A percentile compares a stretch with the other conserved stretches of the same genome.
Evolutionary conservation across 1,284 basidiomycete species (phyloP).

Genomic region (Vanrija sp.): DNA sequence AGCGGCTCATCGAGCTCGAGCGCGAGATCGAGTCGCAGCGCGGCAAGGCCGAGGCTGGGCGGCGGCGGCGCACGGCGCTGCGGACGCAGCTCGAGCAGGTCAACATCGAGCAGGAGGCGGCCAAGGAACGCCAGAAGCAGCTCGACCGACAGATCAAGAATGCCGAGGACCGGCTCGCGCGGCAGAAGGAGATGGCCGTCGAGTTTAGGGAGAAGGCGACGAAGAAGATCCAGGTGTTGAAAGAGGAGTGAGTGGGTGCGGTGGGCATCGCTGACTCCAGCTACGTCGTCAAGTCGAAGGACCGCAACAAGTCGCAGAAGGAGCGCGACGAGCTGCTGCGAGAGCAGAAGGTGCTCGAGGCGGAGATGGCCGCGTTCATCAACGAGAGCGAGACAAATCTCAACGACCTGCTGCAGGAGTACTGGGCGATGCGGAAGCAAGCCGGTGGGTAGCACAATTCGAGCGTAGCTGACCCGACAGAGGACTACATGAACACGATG

Average conservation of each 20-base stretch:
- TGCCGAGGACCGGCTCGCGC: constrained; percentile 69
- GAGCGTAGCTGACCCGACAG: constrained; percentile 19
- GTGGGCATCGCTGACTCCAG: constrained; percentile 5
- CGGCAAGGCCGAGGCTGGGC: constrained; percentile 58
- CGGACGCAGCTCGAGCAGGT: constrained; percentile 65
- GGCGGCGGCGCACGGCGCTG: constrained; percentile 62
- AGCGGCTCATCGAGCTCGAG: constrained; percentile 40
- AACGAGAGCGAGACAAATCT: constrained; percentile 67
- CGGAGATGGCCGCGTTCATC: constrained; percentile 68
- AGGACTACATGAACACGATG: constrained; percentile 46
- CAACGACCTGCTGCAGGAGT: constrained; percentile 69
- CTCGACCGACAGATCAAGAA: constrained; percentile 68
- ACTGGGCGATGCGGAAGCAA: constrained; percentile 71
- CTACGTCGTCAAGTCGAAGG: constrained; percentile 28
- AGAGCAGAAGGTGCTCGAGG: constrained; percentile 33
- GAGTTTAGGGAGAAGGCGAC: constrained; percentile 67
- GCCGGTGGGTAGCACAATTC: constrained; percentile 56
- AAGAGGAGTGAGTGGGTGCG: constrained; percentile 62
- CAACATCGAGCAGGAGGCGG: constrained; percentile 65
- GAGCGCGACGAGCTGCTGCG: constrained; percentile 25
- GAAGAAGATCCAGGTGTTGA: constrained; percentile 64
- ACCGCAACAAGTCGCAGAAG: constrained; percentile 26
- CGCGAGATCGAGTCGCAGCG: constrained; percentile 63
- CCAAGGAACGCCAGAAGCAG: constrained; percentile 57
- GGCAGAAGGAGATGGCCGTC: constrained; percentile 66